Conservation (phyloP, 345 rosid species). For the Salix exigua region DNA sequence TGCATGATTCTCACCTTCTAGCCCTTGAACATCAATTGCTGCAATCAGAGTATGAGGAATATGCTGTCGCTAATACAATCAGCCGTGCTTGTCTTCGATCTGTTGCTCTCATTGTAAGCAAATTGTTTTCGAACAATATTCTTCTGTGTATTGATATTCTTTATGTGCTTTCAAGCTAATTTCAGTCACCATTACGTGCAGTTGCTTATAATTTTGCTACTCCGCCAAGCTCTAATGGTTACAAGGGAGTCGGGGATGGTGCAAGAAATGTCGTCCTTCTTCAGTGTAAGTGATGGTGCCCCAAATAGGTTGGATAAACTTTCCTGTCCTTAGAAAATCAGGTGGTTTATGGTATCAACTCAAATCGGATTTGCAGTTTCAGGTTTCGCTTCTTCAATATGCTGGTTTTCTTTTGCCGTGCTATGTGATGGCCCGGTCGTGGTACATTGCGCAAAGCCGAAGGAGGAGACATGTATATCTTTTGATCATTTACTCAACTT, state of each 20-base stretch:
- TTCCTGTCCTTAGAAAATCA: neutral
- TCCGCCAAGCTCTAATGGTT: constrained; percentile 49
- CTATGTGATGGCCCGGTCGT: constrained; percentile 50
- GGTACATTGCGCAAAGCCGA: constrained; percentile 50
- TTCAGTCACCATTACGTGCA: constrained; percentile 15
- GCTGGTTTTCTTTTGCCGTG: constrained; percentile 60
- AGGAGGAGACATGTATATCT: constrained; percentile 47
- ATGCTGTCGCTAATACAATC: constrained; percentile 42
- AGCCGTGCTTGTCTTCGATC: constrained; percentile 61
- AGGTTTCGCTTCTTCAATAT: constrained; percentile 61
- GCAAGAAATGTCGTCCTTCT: constrained; percentile 41
- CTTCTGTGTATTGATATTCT: neutral
- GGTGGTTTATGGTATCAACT: neutral
- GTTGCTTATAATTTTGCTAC: constrained; percentile 54
- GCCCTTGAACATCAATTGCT: constrained; percentile 51
- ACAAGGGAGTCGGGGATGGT: constrained; percentile 40
- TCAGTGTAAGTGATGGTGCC: constrained; percentile 32
- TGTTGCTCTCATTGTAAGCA: constrained; percentile 50
- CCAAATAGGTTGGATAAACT: neutral
- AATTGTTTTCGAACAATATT: neutral
- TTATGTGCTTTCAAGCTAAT: constrained; percentile 2
- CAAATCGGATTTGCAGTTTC: constrained; percentile 33
- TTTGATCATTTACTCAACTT: neutral
- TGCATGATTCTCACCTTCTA: constrained; percentile 52
- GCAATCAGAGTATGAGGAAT: constrained; percentile 54